Evolutionary conservation across 2,329 filamentous ascomycete genomes (phyloP), one percentile per base, ranked within the genome.

Genomic region (Colletotrichum destructivum): DNA sequence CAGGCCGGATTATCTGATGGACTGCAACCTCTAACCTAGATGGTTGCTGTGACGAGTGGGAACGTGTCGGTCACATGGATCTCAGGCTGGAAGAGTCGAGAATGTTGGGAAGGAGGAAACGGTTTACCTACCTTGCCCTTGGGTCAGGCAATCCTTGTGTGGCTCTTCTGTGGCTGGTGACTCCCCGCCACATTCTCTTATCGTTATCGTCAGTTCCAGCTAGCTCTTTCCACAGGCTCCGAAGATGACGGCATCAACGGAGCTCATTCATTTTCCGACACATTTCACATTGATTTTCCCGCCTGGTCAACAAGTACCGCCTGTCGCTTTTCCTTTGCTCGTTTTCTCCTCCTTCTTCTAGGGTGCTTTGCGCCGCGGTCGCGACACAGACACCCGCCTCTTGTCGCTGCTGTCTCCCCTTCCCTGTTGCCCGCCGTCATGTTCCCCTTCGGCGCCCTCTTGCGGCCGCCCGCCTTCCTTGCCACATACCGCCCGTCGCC

Each of bases 401-500:
- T 13, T 26, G 26, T 26, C 44, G 7, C 42, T 46, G 21, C 52
- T 18, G 26, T 31, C 26, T 5, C 5, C 18, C 12, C 38, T 18
- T 52, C 16, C 8, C 57, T 26, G 46, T 59, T 46, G 65, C 52
- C 46, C n/a, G 64, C 57, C 31, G n/a, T 46, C 59, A 78, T 78
- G 77, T 68, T 71, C 63, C 66, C 73, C 71, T 70, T 74, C 73
- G 74, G 77, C 63, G 57, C 76, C 40, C 62, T 77, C 57, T 26
- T 69, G 57, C 65, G 62, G 72, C 54, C 38, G 68, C 61, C 55
- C 62, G 49, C 47, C 59, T 18, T 66, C 40, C 60, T 72, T 18
- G 62, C 73, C 51, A 51, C 66, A 49, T 23, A 13, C 18, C 49
- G 18, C 23, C 47, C 47, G 31, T 12, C 68, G 15, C 42, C 56